phyloP scores from a whole-genome alignment of 352 stramenopile species.

The Phytophthora niederhauseri region DNA sequence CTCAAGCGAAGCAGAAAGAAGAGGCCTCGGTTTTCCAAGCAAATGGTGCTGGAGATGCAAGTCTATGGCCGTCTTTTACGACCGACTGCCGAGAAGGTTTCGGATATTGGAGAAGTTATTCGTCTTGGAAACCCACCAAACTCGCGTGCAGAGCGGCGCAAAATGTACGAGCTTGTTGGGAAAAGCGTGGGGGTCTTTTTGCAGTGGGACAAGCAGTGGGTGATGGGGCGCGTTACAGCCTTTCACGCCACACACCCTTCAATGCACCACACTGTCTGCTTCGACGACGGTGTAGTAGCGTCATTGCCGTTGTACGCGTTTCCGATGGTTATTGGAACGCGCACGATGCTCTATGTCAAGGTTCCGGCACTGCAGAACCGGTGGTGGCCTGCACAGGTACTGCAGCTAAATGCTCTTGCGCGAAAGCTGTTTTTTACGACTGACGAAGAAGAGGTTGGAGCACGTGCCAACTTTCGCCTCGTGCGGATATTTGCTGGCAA shows the following conservation, averaged over 20 bases:
- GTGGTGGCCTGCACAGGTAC: constrained; percentile 81
- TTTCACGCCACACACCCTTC: constrained; percentile 60
- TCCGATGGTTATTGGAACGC: constrained; percentile 69
- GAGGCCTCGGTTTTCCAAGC: constrained; percentile 80
- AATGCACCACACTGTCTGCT: constrained; percentile 68
- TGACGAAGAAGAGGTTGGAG: constrained; percentile 40
- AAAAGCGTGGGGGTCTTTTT: constrained; percentile 73
- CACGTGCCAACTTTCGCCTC: constrained; percentile 52
- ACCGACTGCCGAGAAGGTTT: constrained; percentile 65
- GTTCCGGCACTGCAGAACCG: constrained; percentile 57
- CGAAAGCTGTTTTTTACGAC: constrained; percentile 49
- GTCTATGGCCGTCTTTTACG: constrained; percentile 72
- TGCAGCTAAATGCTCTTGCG: constrained; percentile 69
- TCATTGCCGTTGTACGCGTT: constrained; percentile 73
- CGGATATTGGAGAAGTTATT: constrained; percentile 49
- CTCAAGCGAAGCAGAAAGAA: constrained; percentile 84
- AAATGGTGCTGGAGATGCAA: constrained; percentile 88
- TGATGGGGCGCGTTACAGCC: constrained; percentile 65
- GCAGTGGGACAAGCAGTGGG: constrained; percentile 82
- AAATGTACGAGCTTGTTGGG: constrained; percentile 67
- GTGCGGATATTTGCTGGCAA: constrained; percentile 61
- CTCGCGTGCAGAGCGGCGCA: constrained; percentile 48
- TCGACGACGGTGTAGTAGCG: constrained; percentile 70
- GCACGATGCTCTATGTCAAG: constrained; percentile 73
- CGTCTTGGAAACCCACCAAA: constrained; percentile 58